Conservation (phyloP, 495 filamentous ascomycete species). For the Hypoxylon subgilvum region DNA sequence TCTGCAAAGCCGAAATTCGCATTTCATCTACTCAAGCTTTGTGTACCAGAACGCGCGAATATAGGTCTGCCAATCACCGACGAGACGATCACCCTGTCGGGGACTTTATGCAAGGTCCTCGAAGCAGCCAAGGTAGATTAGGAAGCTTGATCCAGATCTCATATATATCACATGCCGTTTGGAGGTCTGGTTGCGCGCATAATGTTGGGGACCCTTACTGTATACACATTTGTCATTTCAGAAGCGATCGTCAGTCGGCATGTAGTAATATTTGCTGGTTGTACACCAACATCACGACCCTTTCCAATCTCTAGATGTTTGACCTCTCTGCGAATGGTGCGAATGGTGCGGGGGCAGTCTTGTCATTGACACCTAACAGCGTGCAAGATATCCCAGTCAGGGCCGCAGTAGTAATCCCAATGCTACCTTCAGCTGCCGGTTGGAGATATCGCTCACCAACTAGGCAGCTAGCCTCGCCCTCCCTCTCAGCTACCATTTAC, state of each 20-base stretch:
- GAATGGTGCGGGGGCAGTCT: too few relatives aligned
- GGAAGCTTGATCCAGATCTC: constrained; percentile 26
- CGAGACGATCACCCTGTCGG: neutral
- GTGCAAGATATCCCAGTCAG: constrained; percentile 14
- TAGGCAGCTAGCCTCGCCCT: constrained; percentile 20
- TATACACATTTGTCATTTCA: constrained; percentile 2
- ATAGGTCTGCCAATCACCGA: constrained; percentile 9
- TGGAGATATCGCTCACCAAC: constrained; percentile 30
- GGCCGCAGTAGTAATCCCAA: constrained; percentile 31
- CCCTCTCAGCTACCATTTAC: constrained; percentile 20
- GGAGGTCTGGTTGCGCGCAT: constrained; percentile 1
- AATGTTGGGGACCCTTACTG: constrained; percentile 31
- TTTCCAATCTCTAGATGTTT: constrained; percentile 2
- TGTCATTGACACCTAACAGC: constrained; percentile 13
- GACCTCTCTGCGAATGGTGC: neutral
- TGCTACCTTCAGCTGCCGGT: constrained; percentile 14
- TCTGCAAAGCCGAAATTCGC: constrained; percentile 12
- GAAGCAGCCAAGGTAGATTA: constrained; percentile 27
- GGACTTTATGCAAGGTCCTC: constrained; percentile 30
- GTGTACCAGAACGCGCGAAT: neutral
- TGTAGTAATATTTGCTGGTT: constrained; percentile 31
- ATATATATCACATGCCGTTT: constrained; percentile 11
- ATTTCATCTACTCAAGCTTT: constrained; percentile 16
- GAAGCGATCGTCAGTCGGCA: constrained; percentile 9
- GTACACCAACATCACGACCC: too few relatives aligned